Base-by-base conservation (phyloP, 192 early-diverging fungal species). In the Phlyctochytrium arcticum region DNA sequence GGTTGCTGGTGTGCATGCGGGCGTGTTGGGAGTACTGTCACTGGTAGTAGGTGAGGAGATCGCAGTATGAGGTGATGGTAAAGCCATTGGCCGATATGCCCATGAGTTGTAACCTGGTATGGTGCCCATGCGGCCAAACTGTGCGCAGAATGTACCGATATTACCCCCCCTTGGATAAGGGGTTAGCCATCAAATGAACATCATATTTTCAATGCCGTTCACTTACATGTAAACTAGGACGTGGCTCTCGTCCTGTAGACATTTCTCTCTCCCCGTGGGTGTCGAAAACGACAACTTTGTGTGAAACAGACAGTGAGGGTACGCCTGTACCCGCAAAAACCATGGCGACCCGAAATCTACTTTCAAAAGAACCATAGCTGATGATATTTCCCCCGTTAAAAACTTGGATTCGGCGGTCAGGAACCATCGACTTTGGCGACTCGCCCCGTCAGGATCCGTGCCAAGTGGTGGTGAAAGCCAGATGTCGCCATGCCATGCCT, bases 51-150 rank as follows among this genome's bases (percentile, higher is more conserved):
- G 39, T 12, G 39, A 44, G 12, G 39, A 44, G 12, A 44, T 44
- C 12, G 12, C 21, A 44, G 15, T 44, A n/a, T 12, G 21, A n/a
- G 12, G 39, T 0, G 12, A 19, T 0, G 39, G 39, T n/a, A 44
- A 19, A 2, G 17, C 50, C 10, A 53, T 27, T 23, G 50, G 50
- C 12, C 50, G 50, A 26, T 53, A 72, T 15, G 62, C 29, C 73
- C 71, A 73, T 12, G 71, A 61, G 32, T 74, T 76, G 54, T 65
- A 76, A 5, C 75, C 75, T 15, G 75, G 75, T 29, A 76, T 76
- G 48, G 27, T 65, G 3, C 75, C 75, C 34, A 74, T 47, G 19
- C 39, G 50, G 21, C 36, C 48, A 37, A 76, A 76, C 21, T 56
- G 15, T 7, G 56, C 32, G 48, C 75, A 70, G 57, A 76, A 76